Base-by-base conservation (phyloP, 2,329 filamentous ascomycete species). In the Claviceps monticola region DNA sequence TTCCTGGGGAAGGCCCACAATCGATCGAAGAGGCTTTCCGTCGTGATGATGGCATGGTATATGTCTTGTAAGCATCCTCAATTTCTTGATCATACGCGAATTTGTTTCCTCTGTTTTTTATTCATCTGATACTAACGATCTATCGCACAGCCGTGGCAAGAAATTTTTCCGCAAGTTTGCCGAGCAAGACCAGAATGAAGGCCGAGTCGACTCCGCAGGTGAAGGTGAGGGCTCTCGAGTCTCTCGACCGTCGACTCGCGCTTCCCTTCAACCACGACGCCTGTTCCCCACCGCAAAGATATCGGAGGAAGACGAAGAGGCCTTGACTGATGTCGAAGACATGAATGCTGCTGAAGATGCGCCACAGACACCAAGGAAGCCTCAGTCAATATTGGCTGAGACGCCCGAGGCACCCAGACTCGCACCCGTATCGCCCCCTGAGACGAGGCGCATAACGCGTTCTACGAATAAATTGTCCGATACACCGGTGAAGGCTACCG, bases 1-100 rank as follows among this genome's bases (percentile, higher is more conserved):
- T 81, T 54, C 74, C 75, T 0, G 79, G 81, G 43, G 77, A 81
- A 61, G 76, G 77, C 34, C 68, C 72, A 26, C 71, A 78, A 58
- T 70, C 77, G 2, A 71, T 88, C 54, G 78, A 86, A 6, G 77
- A 84, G 46, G 80, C 80, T 14, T 74, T 77, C 3, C 66, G 73
- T 36, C 81, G 84, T 34, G 76, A 82, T 4, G 84, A 91, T 64
- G 87, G 87, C 54, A 75, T 88, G 62, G 71, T 89, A 55, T 88
- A 82, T 60, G 76, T 82, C 13, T 91, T 91, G 85, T 89, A 75
- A 76, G 85, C 82, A n/a, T 39, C 37, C 36, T 26, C 19, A 34
- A 5, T 19, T 16, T 45, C 14, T 21, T 11, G 3, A 11, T 34
- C 29, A 34, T 34, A 11, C 9, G 4, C 29, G 29, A 11, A 34